Conservation (phyloP, 2,329 filamentous ascomycete genomes). For the Ampelomyces quisqualis region DNA sequence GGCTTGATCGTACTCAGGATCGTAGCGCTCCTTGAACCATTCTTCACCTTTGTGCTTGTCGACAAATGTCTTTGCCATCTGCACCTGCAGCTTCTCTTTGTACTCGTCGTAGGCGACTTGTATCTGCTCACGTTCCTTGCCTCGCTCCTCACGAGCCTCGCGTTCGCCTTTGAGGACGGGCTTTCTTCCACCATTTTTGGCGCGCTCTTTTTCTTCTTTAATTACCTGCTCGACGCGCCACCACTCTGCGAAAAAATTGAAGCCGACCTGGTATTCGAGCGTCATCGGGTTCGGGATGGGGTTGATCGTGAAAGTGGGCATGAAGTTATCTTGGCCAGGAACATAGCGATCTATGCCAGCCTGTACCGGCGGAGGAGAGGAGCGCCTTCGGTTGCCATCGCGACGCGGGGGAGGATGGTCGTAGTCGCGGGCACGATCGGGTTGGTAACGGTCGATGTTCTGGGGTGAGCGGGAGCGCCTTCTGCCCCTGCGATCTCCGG, state of each 20-base stretch:
- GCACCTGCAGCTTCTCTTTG: slow-evolving; percentile 64
- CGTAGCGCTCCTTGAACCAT: slow-evolving; percentile 96
- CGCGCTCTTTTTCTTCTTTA: slow-evolving; percentile 76
- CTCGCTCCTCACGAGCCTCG: slow-evolving; percentile 70
- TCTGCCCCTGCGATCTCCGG: slow-evolving; percentile 40
- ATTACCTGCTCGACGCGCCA: slow-evolving; percentile 80
- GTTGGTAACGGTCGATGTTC: slow-evolving; percentile 75
- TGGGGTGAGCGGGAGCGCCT: slow-evolving; percentile 70
- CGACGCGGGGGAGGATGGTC: slow-evolving; percentile 58
- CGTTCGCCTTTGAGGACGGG: slow-evolving; percentile 64
- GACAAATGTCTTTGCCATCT: slow-evolving; percentile 87
- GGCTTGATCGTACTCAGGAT: slow-evolving; percentile 74
- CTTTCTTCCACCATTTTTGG: slow-evolving; percentile 67
- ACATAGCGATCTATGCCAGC: slow-evolving; percentile 83
- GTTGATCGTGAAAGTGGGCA: slow-evolving; percentile 59
- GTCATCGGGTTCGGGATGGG: slow-evolving; percentile 71
- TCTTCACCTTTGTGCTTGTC: slow-evolving; percentile 91
- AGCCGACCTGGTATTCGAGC: slow-evolving; percentile 77
- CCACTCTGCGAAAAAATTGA: slow-evolving; percentile 85
- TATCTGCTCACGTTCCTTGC: slow-evolving; percentile 76
- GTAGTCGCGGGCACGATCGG: slow-evolving; percentile 68
- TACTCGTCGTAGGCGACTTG: slow-evolving; percentile 68
- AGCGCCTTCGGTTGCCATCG: slow-evolving; percentile 62
- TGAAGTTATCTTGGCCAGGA: slow-evolving; percentile 65
- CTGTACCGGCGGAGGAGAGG: slow-evolving; percentile 60